Base-by-base conservation (phyloP, 1,284 basidiomycete genomes). In the Porodaedalea pini region DNA sequence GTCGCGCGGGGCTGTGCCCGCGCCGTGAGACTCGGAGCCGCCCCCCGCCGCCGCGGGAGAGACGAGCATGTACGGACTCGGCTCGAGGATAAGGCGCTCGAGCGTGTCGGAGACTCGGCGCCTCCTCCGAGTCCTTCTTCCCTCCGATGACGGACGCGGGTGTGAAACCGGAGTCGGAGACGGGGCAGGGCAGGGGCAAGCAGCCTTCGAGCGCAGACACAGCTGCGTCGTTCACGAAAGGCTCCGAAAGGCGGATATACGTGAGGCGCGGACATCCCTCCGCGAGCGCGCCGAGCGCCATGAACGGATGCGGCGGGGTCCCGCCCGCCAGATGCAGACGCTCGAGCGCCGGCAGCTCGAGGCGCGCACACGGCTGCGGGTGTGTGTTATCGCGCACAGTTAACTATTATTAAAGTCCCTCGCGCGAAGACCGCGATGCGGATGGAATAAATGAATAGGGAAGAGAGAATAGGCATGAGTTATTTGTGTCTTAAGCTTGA, bases 261-360 rank as follows among this genome's bases (percentile, higher is more conserved):
- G 19, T 41, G 11, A 59, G 48, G 29, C 41, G 25, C 13, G 53
- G 57, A 25, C 52, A 59, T 17, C 57, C 37, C 5, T 37, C 19
- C 21, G 21, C 15, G 7, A 59, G 25, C 15, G 47, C 34, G 25
- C 21, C 57, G 21, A 59, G 40, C 10, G 48, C 15, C 15, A 19
- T 27, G 19, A 50, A 55, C 1, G 53, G 52, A 25, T 49, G n/a
- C n/a, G 53, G 57, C 1, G 39, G 27, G 37, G 23, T 55, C 3
- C 57, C 57, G 2, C 45, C 52, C 17, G 57, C 57, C 13, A 59
- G 32, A 21, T 55, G 57, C 11, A 59, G 45, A 23, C 39, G 34
- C 13, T 32, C 34, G 6, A 59, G 37, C 4, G 53, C 34, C 8
- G 57, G 57, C 7, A 59, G 36, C 29, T 50, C 21, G 4, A 56